Evolutionary conservation across 1,139 yeast genomes (phyloP).

Genomic region (Yamadazyma sp.): DNA sequence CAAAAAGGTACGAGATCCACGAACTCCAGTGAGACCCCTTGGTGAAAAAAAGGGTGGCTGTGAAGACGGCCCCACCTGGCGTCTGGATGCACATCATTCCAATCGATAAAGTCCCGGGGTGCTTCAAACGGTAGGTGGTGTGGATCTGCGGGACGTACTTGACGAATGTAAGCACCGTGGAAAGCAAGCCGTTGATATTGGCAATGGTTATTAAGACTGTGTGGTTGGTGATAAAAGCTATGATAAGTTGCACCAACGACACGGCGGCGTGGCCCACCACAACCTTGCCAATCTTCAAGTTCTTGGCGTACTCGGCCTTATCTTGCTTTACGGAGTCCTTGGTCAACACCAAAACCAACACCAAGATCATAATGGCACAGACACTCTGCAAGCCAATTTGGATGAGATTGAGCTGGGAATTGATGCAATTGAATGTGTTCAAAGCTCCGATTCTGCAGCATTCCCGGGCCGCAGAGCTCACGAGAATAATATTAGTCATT

Average conservation of each 20-base stretch:
- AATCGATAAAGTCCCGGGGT: constrained; percentile 77
- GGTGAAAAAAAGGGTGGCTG: constrained; percentile 65
- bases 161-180: constrained; percentile 60
- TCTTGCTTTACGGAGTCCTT: constrained; percentile 48
- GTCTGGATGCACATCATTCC: constrained; percentile 87
- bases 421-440: constrained; percentile 59
- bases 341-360: constrained; percentile 53
- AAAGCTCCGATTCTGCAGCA: constrained; percentile 50
- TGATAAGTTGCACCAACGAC: constrained; percentile 33
- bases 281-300: constrained; percentile 40
- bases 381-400: constrained; percentile 71
- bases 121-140: constrained; percentile 68
- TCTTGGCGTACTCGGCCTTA: constrained; percentile 41
- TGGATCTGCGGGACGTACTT: constrained; percentile 82
- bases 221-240: constrained; percentile 27
- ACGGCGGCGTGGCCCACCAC: constrained; percentile 36
- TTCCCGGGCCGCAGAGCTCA: constrained; percentile 54
- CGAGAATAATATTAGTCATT: constrained; percentile 62
- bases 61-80: constrained; percentile 85
- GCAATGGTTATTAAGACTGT: constrained; percentile 44
- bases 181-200: constrained; percentile 59
- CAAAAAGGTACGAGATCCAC: constrained; percentile 78
- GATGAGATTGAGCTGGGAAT: constrained; percentile 65
- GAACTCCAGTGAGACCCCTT: constrained; percentile 86
- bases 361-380: constrained; percentile 62